A percentile compares a stretch with the other conserved stretches of the same genome.
Conservation (phyloP, 1,139 yeast species). For the Arxiozyma slooffiae region DNA sequence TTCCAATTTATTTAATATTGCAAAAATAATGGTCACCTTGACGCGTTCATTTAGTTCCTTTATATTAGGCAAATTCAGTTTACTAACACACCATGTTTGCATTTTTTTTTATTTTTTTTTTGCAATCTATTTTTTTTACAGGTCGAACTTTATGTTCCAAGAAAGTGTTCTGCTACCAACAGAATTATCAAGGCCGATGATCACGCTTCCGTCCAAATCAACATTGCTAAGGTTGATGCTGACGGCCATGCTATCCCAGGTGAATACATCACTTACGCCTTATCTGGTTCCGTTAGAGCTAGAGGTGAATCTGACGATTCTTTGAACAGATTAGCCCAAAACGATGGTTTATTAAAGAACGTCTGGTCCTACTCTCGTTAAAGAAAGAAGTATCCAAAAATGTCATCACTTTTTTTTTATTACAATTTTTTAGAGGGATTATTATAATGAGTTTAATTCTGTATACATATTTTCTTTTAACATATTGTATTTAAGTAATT, state of each 20-base stretch:
- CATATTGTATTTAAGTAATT: neutral
- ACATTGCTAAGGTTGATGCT: constrained; percentile 82
- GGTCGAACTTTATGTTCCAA: constrained; percentile 99
- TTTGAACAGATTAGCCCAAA: constrained; percentile 98
- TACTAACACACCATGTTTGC: neutral
- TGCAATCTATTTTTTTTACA: constrained; percentile 24
- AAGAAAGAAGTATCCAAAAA: constrained; percentile 22
- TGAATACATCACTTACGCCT: constrained; percentile 88
- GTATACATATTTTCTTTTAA: neutral
- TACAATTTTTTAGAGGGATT: neutral
- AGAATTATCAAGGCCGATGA: constrained; percentile 99
- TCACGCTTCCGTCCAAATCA: constrained; percentile 96
- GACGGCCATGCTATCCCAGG: constrained; percentile 94
- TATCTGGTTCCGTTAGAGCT: constrained; percentile 87
- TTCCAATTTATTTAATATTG: neutral
- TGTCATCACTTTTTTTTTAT: neutral
- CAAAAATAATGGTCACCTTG: neutral
- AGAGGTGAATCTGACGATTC: constrained; percentile 98
- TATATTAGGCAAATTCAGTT: neutral
- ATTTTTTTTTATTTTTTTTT: no score
- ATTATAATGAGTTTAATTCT: neutral
- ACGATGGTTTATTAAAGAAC: constrained; percentile 95
- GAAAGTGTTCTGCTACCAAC: constrained; percentile 99
- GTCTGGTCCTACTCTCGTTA: constrained; percentile 99
- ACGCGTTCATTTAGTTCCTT: neutral